phyloP scores from a whole-genome alignment of 352 stramenopile genomes.

The Sclerospora graminicola region DNA sequence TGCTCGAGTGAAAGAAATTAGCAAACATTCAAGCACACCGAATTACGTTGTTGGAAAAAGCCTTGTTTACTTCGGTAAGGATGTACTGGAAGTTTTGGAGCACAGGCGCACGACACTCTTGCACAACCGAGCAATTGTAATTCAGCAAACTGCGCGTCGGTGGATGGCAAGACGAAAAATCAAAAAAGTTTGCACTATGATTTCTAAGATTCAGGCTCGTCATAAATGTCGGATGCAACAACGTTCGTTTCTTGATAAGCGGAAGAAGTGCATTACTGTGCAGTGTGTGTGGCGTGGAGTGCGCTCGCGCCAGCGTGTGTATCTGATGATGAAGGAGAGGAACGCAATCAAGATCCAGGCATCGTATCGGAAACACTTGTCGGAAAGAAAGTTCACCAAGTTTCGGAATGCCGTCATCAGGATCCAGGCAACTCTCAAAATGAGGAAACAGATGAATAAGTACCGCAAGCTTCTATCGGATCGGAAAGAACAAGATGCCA shows the following conservation, averaged over 20 bases:
- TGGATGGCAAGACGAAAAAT: slow-evolving; percentile 48
- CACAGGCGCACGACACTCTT: slow-evolving; percentile 58
- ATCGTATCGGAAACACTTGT: slow-evolving; percentile 35
- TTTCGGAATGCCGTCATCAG: slow-evolving; percentile 64
- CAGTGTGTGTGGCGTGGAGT: slow-evolving; percentile 73
- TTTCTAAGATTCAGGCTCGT: slow-evolving; percentile 49
- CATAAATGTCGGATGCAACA: slow-evolving; percentile 39
- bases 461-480: slow-evolving; percentile 48
- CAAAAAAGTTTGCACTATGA: slow-evolving; percentile 34
- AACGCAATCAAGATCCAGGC: slow-evolving; percentile 56
- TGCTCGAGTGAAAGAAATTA: slow-evolving; percentile 20
- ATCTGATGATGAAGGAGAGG: slow-evolving; percentile 42
- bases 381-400: slow-evolving; percentile 33
- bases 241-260: slow-evolving; percentile 30
- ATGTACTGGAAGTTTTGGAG: slow-evolving; percentile 88
- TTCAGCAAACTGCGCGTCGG: slow-evolving; percentile 42
- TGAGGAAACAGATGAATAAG: slow-evolving; percentile 69
- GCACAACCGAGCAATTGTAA: slow-evolving; percentile 48
- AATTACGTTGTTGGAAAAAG: slow-evolving; percentile 78
- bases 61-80: slow-evolving; percentile 90
- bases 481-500: slow-evolving; percentile 54
- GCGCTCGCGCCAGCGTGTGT: slow-evolving; percentile 39
- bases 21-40: slow-evolving; percentile 28
- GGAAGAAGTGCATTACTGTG: slow-evolving; percentile 36
- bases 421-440: slow-evolving; percentile 60